A percentile compares a stretch with the other conserved stretches of the same genome.
Conservation (phyloP, 2,329 filamentous ascomycete genomes). For the Fusarium hostae region DNA sequence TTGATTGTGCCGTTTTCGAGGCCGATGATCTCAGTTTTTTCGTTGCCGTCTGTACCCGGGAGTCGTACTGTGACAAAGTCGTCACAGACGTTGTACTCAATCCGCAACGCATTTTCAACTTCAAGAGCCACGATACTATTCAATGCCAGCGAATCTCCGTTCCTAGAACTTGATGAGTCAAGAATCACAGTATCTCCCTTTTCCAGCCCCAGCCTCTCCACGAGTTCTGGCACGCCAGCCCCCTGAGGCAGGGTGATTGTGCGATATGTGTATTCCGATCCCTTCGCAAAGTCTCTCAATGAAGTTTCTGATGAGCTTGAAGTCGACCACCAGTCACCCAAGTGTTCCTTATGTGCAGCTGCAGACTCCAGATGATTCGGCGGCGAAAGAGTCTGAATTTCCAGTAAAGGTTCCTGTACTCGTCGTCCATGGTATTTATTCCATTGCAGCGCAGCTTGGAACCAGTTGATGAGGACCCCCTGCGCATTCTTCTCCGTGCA, state of each 20-base stretch:
- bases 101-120: conserved; percentile 63
- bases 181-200: conserved; percentile 64
- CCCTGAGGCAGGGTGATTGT: conserved; percentile 58
- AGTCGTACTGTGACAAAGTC: conserved; percentile 48
- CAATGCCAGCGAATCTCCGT: conserved; percentile 56
- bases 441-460: conserved; percentile 71
- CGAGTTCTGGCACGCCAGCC: conserved; percentile 64
- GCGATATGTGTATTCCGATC: conserved; percentile 51
- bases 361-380: conserved; percentile 41
- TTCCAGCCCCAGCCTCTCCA: conserved; percentile 59
- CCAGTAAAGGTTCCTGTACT: conserved; percentile 22
- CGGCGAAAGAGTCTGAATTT: conserved; percentile 42
- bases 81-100: conserved; percentile 69
- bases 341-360: conserved; percentile 23
- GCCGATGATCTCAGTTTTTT: conserved; percentile 28
- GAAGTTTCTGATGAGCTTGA: neutral
- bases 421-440: conserved; percentile 53
- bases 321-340: conserved; percentile 24
- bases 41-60: conserved; percentile 23
- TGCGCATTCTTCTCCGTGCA: conserved; percentile 78
- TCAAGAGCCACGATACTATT: conserved; percentile 81
- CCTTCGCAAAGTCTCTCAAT: conserved; percentile 28
- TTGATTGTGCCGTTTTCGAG: conserved; percentile 46
- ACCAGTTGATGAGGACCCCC: conserved; percentile 79
- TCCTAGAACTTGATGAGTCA: conserved; percentile 68